A percentile compares a stretch with the other conserved stretches of the same genome.
These are phyloP conservation scores for Saccharomycopsis synnaedendra DNA, from an alignment of 805 yeast species.

Conservation along the genomic window DNA sequence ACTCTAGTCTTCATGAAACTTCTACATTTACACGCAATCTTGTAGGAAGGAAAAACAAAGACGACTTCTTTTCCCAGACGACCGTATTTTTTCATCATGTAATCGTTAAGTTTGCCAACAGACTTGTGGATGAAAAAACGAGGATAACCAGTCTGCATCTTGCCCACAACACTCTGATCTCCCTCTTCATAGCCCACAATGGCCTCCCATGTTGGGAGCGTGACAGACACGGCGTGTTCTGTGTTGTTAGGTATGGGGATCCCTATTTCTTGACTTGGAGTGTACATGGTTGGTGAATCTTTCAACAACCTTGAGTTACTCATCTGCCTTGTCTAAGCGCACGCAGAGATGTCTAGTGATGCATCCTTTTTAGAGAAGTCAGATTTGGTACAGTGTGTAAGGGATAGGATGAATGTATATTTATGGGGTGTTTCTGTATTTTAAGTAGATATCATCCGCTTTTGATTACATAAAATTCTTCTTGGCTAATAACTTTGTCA, in stretches of 20 bases:
- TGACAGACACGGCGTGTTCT: conserved; percentile 88
- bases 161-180: conserved; percentile 61
- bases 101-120: conserved; percentile 43
- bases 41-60: conserved; percentile 67
- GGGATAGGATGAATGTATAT: no score
- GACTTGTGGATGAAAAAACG: conserved; percentile 62
- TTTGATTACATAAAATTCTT: no score
- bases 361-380: background rate
- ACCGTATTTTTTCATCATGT: conserved; percentile 61
- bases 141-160: conserved; percentile 85
- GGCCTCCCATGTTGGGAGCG: conserved; percentile 91
- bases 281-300: conserved; percentile 16
- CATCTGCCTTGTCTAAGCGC: background rate
- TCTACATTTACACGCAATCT: conserved; percentile 76
- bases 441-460: no score
- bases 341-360: background rate
- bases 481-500: no score
- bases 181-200: conserved; percentile 91
- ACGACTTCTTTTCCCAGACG: conserved; percentile 63
- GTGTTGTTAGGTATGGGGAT: conserved; percentile 83
- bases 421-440: no score
- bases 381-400: background rate
- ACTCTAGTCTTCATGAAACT: conserved; percentile 40
- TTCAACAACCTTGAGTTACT: background rate
- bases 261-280: conserved; percentile 41